Percentiles rank a stretch among this genome's conserved stretches.
phyloP scores from a whole-genome alignment of 2,329 filamentous ascomycete genomes.

The Acephala macrosclerotiorum region DNA sequence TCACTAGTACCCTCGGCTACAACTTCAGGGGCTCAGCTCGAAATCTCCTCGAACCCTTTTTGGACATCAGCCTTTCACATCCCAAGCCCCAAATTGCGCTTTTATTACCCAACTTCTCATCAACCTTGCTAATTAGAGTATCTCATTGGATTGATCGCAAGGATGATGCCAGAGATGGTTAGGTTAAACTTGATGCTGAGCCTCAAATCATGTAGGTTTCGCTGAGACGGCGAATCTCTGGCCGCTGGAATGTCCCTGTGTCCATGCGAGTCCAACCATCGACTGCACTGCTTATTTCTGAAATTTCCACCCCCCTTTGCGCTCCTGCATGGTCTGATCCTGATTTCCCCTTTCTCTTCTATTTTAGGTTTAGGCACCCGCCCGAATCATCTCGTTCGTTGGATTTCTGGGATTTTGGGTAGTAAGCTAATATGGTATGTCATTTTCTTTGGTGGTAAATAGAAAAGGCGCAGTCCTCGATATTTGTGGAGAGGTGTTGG shows the following conservation, averaged over 20 bases:
- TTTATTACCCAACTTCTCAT: no score
- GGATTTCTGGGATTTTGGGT: background rate
- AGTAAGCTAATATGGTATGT: background rate
- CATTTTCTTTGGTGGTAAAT: no score
- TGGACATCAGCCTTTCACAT: no score
- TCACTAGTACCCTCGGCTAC: background rate
- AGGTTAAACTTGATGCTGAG: background rate
- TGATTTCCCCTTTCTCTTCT: no score
- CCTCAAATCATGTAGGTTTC: background rate
- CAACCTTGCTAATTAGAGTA: no score
- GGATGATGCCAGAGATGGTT: no score
- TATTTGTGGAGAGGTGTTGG: no score
- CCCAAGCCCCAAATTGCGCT: no score
- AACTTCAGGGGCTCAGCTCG: no score
- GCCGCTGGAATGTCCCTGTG: background rate
- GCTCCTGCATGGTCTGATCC: slow-evolving; percentile 1
- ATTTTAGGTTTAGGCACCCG: background rate
- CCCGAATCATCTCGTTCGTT: background rate
- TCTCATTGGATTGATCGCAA: no score
- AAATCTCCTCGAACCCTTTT: no score
- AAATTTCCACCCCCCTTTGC: background rate
- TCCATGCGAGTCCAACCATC: background rate
- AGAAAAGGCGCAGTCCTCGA: no score
- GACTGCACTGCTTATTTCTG: background rate
- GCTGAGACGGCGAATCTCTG: background rate